Evolutionary conservation across 179 eudicot species (phyloP).

Genomic region (Spinacia oleracea): DNA sequence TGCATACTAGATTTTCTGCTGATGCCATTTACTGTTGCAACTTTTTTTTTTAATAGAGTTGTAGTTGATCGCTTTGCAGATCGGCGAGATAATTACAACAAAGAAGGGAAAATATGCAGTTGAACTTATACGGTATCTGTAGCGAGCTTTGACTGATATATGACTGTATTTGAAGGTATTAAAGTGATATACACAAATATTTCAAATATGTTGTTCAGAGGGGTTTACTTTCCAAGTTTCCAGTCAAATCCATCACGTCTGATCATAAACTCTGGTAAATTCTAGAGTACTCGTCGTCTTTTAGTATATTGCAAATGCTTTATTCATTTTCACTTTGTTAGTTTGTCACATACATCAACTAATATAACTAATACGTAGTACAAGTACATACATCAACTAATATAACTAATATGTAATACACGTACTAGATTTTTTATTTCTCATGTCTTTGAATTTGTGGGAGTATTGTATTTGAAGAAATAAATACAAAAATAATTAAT

Average conservation of each 20-base stretch:
- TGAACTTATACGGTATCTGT: slow-evolving; percentile 73
- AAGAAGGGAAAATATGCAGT: slow-evolving; percentile 84
- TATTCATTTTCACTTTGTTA: no score
- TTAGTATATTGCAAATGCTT: no score
- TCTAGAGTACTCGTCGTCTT: no score
- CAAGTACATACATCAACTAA: no score
- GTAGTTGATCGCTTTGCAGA: slow-evolving; percentile 40
- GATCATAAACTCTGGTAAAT: no score
- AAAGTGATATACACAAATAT: neutral
- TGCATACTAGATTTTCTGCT: neutral
- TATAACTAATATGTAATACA: no score
- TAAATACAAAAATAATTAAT: no score
- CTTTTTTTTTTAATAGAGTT: neutral
- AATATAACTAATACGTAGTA: no score
- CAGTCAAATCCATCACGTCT: neutral
- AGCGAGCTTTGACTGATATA: slow-evolving; percentile 5
- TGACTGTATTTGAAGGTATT: neutral
- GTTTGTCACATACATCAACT: no score
- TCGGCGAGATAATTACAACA: slow-evolving; percentile 78
- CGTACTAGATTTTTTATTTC: no score
- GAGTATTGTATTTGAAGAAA: no score
- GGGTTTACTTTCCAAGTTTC: neutral
- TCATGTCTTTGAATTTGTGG: no score
- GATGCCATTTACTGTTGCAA: neutral
- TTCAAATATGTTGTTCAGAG: neutral